Evolutionary conservation across 352 stramenopile species (phyloP).

Genomic region (Globisporangium echinulatum): DNA sequence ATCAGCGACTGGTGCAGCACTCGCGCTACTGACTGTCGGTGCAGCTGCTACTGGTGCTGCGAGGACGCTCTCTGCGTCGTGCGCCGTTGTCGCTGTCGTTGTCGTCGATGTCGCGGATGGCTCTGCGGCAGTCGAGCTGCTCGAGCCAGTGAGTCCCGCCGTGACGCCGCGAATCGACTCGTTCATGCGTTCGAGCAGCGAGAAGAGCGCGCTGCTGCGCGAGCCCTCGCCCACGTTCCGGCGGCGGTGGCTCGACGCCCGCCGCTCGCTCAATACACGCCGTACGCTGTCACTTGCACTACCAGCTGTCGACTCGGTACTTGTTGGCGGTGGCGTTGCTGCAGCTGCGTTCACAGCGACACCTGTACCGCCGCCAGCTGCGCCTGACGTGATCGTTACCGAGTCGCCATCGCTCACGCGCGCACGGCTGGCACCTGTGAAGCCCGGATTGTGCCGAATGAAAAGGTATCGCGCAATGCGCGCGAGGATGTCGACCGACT

Average conservation of each 20-base stretch:
- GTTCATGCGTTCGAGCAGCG: slow-evolving; percentile 18
- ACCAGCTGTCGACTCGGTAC: neutral
- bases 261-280: slow-evolving; percentile 5
- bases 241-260: slow-evolving; percentile 10
- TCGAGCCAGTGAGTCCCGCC: neutral
- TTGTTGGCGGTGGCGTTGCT: neutral
- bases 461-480: slow-evolving; percentile 45
- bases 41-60: too few species aligned
- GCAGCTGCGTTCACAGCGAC: neutral
- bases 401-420: slow-evolving; percentile 7
- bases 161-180: slow-evolving; percentile 16
- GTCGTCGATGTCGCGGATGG: neutral
- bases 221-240: neutral
- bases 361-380: neutral
- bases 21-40: too few species aligned
- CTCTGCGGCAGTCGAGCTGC: neutral
- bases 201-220: slow-evolving; percentile 9
- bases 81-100: neutral
- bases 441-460: slow-evolving; percentile 26
- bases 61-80: too few species aligned
- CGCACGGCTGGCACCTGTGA: slow-evolving; percentile 2
- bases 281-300: neutral
- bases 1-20: neutral
- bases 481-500: slow-evolving; percentile 40
- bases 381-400: neutral